Evolutionary conservation across 129 eudicot genomes (phyloP), one percentile per base, ranked within the genome.

Genomic region (Chrysanthemum makinoi): DNA sequence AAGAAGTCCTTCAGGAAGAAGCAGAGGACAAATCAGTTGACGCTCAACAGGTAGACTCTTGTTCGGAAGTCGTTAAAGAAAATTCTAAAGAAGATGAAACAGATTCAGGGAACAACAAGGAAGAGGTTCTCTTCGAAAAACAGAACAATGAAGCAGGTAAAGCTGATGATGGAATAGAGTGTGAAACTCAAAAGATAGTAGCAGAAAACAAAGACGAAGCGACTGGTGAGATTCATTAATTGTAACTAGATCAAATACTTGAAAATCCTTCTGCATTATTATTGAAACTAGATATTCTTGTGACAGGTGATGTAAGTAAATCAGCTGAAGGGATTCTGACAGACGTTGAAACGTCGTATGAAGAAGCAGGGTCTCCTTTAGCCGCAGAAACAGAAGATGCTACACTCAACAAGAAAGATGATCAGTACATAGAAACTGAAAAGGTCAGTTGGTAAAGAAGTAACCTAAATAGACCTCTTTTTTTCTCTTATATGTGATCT

Each of bases 371-470:
- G 44, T 33, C 7, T 33, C 44, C 44, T 39, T 39, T 39, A 39
- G 44, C 9, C 8, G 65, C 1, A 46, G 73, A 77, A 56, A 65
- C 2, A 12, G 63, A 69, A 50, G 74, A 77, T 22, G 67, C 62
- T 50, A 39, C 8, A 0, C 3, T 33, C 24, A 39, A 5, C 44
- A 39, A 39, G 44, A 39, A 39, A 39, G 44, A 39, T 0, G 10
- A 6, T 39, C 44, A 39, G 10, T 6, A 39, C 10, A 39, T 7
- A 39, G 48, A 18, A 51, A 48, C 62, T 10, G 77, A 72, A 68
- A 72, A 80, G 69, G 84, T 75, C 52, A 75, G 73, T 69, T 55
- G 17, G 64, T 47, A 74, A 15, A 55, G 52, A 52, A 50, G 26
- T 4, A 62, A 66, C 51, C 52, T 64, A 35, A 48, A 20, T 20